A percentile compares a stretch with the other conserved stretches of the same genome.
These are phyloP conservation scores for Orychophragmus violaceus DNA, from an alignment of 345 rosid species.

Conservation along the genomic window DNA sequence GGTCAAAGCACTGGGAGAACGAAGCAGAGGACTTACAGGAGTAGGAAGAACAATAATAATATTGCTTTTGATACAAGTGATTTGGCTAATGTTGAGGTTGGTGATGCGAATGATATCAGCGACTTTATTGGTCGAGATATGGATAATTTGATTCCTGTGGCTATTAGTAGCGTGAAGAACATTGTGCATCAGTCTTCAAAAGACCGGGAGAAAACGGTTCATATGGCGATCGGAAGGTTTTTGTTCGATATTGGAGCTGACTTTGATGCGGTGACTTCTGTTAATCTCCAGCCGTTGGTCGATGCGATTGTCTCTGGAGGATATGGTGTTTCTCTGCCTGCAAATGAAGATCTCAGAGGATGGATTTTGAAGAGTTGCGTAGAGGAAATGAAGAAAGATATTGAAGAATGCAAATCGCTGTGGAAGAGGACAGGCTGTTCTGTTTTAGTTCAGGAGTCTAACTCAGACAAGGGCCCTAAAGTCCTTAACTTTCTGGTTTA, in stretches of 20 bases:
- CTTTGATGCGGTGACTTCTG: conserved; percentile 58
- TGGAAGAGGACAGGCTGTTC: conserved; percentile 84
- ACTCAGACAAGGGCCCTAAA: conserved; percentile 38
- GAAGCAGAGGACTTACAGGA: conserved; percentile 35
- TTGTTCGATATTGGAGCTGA: conserved; percentile 75
- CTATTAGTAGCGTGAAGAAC: conserved; percentile 33
- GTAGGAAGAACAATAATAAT: conserved; percentile 23
- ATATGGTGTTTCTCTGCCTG: conserved; percentile 40
- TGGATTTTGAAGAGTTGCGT: conserved; percentile 66
- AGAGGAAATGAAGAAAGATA: conserved; percentile 60
- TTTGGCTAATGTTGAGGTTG: conserved; percentile 30
- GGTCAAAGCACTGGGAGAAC: conserved; percentile 27
- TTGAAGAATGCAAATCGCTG: conserved; percentile 29
- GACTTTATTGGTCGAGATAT: conserved; percentile 26
- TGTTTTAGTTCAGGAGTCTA: conserved; percentile 61
- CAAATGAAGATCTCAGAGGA: conserved; percentile 59
- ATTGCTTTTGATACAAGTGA: conserved; percentile 45
- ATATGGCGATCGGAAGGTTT: conserved; percentile 60
- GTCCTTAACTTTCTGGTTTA: conserved; percentile 52
- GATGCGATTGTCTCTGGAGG: conserved; percentile 61
- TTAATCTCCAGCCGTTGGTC: conserved; percentile 59
- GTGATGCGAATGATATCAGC: no score
- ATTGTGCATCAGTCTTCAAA: conserved; percentile 27
- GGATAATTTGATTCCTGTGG: conserved; percentile 33
- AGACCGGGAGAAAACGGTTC: conserved; percentile 34